Evolutionary conservation across 192 early-diverging fungal genomes (phyloP).

Genomic region (Diversispora epigaea): DNA sequence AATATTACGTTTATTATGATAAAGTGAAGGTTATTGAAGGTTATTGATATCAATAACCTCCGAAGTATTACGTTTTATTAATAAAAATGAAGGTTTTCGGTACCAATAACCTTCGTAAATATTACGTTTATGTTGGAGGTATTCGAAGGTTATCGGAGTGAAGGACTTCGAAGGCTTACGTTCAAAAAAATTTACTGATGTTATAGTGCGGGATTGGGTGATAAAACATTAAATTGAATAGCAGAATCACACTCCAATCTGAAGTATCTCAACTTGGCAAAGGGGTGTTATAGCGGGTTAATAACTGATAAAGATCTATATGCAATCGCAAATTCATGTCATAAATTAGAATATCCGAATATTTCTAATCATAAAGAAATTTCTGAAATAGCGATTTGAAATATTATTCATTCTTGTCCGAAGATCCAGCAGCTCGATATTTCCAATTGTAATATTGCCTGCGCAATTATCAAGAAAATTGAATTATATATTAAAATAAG

Average conservation of each 20-base stretch:
- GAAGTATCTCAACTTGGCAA: slow-evolving; percentile 19
- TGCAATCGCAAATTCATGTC: slow-evolving; percentile 4
- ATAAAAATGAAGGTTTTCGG: too few species aligned
- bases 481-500: slow-evolving; percentile 31
- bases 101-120: too few species aligned
- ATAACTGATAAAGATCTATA: too few species aligned
- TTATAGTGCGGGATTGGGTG: background rate
- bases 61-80: too few species aligned
- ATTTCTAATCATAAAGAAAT: slow-evolving; percentile 12
- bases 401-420: slow-evolving; percentile 28
- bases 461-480: slow-evolving; percentile 24
- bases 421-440: slow-evolving; percentile 7
- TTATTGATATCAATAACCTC: too few species aligned
- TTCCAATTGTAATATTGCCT: slow-evolving; percentile 1
- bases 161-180: too few species aligned
- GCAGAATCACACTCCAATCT: slow-evolving; percentile 21
- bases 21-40: too few species aligned
- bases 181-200: too few species aligned
- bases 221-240: slow-evolving; percentile 22
- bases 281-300: background rate
- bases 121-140: too few species aligned
- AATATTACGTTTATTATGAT: too few species aligned
- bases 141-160: too few species aligned
- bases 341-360: slow-evolving; percentile 25
- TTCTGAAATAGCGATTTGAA: slow-evolving; percentile 28